Evolutionary conservation across 768 basidiomycete species (phyloP), one percentile per base, ranked within the genome.

Genomic region (Coprinopsis marcescibilis): DNA sequence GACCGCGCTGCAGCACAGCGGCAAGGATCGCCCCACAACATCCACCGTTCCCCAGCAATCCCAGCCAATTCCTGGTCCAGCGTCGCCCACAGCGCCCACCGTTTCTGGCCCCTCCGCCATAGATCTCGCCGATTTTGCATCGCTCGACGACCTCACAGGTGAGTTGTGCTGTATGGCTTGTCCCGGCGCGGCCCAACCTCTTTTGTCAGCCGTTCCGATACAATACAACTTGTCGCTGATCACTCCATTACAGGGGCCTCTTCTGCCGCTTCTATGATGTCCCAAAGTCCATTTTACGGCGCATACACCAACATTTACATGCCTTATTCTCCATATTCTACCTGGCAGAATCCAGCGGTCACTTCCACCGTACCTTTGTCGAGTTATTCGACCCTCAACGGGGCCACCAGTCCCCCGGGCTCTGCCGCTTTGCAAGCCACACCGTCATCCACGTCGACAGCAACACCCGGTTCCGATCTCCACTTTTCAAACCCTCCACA

Each of bases 331-430:
- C 75, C 76, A 50, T 35, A 69, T 75, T 4, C 71, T 78, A 56
- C 58, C 74, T 1, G 85, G 83, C 49, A 73, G 76, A n/a, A 55
- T 71, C 2, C 72, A 1, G 55, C 61, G 15, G 57, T 69, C 6
- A 60, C 51, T 21, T 39, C 61, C 6, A 46, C 64, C 34, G 65
- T 87, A 1, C 86, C 86, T 0, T 60, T 89, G 23, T 87, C 86
- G 12, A 80, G 66, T 49, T 89, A 87, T 51, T 89, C 87, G n/a
- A 78, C 80, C 37, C 64, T 88, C 39, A 86, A 88, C 60, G 85
- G 83, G 13, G 83, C 85, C n/a, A 85, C 83, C 10, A 76, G 68
- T 1, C 64, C 73, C 13, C 62, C 71, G 26, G 57, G 70, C 10
- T 42, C 67, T 6, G 49, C 68, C 3, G 45, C 61, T 14, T n/a